Evolutionary conservation across 106 monocot species (phyloP).

Genomic region (Narthecium ossifragum): DNA sequence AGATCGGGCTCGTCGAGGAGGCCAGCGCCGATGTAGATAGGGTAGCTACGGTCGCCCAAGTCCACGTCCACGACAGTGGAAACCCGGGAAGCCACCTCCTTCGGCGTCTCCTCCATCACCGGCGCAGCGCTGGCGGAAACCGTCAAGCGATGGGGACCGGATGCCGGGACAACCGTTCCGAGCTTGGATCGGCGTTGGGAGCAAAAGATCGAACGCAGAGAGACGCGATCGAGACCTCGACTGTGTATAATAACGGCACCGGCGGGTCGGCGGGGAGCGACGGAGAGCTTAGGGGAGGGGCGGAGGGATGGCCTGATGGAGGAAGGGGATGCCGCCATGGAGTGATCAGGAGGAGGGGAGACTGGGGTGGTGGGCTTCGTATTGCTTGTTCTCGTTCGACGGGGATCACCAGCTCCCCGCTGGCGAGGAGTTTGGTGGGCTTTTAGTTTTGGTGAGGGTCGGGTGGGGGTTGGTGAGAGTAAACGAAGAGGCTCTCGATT

Average conservation of each 20-base stretch:
- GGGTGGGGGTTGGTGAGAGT: too few relatives aligned
- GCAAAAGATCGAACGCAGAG: not conserved
- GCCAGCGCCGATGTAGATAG: conserved; percentile 88
- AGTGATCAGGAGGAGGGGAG: not conserved
- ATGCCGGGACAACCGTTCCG: not conserved
- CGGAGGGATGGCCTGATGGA: not conserved
- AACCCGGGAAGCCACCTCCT: conserved; percentile 26
- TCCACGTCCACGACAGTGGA: conserved; percentile 82
- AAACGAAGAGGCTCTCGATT: too few relatives aligned
- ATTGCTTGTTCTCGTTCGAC: too few relatives aligned
- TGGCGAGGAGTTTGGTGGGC: too few relatives aligned
- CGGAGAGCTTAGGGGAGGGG: not conserved
- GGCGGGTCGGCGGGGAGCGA: not conserved
- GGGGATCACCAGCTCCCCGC: too few relatives aligned
- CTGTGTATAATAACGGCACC: not conserved
- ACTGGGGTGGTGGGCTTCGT: too few relatives aligned
- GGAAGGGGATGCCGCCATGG: conserved; percentile 32
- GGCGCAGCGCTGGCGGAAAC: conserved; percentile 42
- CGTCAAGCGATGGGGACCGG: conserved; percentile 8
- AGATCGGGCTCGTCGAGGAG: conserved; percentile 77
- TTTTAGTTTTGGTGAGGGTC: too few relatives aligned
- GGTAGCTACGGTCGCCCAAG: conserved; percentile 87
- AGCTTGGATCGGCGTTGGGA: not conserved
- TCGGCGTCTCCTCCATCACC: conserved; percentile 40
- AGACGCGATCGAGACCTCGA: not conserved